These are phyloP conservation scores for Apiosordaria backusii DNA, from an alignment of 495 filamentous ascomycete genomes.

Conservation along the genomic window DNA sequence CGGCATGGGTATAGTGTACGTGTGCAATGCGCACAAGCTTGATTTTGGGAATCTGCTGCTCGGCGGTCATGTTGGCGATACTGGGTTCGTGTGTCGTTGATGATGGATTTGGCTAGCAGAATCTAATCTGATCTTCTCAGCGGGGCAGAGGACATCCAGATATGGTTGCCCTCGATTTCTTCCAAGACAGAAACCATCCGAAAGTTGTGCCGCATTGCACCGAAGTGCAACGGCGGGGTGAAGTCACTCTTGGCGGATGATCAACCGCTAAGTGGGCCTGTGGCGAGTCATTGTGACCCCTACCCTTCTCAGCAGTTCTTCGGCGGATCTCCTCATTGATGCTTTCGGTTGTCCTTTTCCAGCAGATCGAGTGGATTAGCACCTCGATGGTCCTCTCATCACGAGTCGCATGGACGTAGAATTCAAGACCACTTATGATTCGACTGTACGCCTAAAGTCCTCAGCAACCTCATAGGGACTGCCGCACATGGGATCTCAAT, in stretches of 20 bases:
- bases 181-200: not conserved
- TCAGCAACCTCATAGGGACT: too few relatives aligned
- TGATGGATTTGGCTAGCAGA: not conserved
- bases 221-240: not conserved
- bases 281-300: not conserved
- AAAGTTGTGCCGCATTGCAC: too few relatives aligned
- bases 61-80: not conserved
- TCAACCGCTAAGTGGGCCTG: not conserved
- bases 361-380: too few relatives aligned
- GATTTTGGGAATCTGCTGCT: slow-evolving; percentile 34
- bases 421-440: too few relatives aligned
- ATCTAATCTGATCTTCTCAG: not conserved
- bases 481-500: too few relatives aligned
- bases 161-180: not conserved
- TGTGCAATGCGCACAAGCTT: slow-evolving; percentile 48
- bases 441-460: too few relatives aligned
- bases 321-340: not conserved
- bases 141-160: not conserved
- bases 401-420: too few relatives aligned
- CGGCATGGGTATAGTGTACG: slow-evolving; percentile 50
- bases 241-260: not conserved
- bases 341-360: not conserved
- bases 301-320: not conserved
- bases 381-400: too few relatives aligned
- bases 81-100: not conserved